These are phyloP conservation scores for Naegleria fowleri DNA, from an alignment of 208 protist species.

Conservation along the genomic window DNA sequence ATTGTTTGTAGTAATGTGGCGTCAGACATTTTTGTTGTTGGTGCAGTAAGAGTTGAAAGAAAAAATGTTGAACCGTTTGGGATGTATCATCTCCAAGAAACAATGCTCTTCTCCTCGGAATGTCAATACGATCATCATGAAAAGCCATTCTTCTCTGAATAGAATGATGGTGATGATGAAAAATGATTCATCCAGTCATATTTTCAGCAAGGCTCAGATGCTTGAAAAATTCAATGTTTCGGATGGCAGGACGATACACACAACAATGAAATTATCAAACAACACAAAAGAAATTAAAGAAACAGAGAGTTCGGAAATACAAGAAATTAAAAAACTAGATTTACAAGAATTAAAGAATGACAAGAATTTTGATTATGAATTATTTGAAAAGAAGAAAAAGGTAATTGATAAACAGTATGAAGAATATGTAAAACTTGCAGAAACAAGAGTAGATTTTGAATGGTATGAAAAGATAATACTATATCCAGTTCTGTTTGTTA, in stretches of 20 bases:
- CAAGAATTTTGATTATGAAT: neutral
- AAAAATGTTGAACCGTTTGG: too few species aligned
- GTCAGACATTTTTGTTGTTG: neutral
- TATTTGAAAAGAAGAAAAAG: neutral
- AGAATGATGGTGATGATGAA: too few species aligned
- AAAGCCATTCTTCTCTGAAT: too few species aligned
- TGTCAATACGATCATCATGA: too few species aligned
- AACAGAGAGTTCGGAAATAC: neutral
- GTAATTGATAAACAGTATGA: neutral
- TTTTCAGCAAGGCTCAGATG: too few species aligned
- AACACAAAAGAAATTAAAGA: neutral
- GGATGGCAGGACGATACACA: too few species aligned
- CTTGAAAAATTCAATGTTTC: too few species aligned
- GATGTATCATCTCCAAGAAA: too few species aligned
- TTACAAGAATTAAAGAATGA: constrained; percentile 5
- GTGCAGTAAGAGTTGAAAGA: too few species aligned
- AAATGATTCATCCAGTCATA: too few species aligned
- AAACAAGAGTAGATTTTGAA: neutral
- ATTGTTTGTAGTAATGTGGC: too few species aligned
- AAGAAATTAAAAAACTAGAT: neutral
- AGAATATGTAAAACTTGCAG: neutral
- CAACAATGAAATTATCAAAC: neutral
- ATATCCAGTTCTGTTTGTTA: neutral
- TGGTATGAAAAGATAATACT: neutral
- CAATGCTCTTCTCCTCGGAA: too few species aligned